phyloP scores from a whole-genome alignment of 2,329 filamentous ascomycete genomes.

The Trichoderma atroviride region DNA sequence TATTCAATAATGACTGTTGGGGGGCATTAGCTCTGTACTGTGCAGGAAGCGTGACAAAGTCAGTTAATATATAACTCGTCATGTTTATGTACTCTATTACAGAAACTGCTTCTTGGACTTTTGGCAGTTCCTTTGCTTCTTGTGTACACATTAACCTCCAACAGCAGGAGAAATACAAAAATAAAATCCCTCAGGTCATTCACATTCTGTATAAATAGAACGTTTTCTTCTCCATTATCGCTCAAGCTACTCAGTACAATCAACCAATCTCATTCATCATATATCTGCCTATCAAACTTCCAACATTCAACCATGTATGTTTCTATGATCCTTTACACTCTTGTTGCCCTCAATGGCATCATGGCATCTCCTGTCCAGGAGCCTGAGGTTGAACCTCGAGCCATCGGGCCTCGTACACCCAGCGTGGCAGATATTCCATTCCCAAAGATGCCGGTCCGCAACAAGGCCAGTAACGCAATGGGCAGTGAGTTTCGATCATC shows the following conservation, averaged over 20 bases:
- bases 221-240: not conserved
- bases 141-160: not conserved
- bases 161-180: too few relatives aligned
- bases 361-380: slow-evolving; percentile 3
- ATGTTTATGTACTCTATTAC: not conserved
- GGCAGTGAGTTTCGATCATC: not conserved
- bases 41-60: not conserved
- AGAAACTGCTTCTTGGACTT: not conserved
- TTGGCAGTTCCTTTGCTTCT: not conserved
- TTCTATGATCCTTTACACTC: not conserved
- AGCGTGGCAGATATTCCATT: not conserved
- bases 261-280: not conserved
- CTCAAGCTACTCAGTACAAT: not conserved
- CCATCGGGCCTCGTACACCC: not conserved
- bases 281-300: not conserved
- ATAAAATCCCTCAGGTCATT: too few relatives aligned
- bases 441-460: not conserved
- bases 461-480: not conserved
- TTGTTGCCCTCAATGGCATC: not conserved
- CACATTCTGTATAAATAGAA: not conserved
- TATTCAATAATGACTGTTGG: not conserved
- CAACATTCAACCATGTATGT: not conserved
- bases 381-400: not conserved
- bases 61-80: not conserved
- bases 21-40: not conserved